These are phyloP conservation scores for Limonium bicolor DNA, from an alignment of 148 eudicot species.

Conservation along the genomic window DNA sequence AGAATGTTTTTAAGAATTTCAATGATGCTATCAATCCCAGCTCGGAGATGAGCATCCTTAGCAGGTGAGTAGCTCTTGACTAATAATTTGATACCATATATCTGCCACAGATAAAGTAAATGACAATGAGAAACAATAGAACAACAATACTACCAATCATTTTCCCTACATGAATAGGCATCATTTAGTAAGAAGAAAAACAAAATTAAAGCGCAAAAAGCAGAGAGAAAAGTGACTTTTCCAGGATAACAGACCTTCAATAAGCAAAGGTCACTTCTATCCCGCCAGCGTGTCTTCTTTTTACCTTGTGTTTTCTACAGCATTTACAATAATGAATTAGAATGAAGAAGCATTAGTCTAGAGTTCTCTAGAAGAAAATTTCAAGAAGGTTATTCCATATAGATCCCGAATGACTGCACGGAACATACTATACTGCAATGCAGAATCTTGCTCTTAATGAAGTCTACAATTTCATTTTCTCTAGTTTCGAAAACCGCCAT, in stretches of 20 bases:
- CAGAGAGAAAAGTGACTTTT: not conserved
- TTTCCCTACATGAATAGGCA: not conserved
- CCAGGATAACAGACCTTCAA: constrained; percentile 44
- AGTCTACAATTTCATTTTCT: constrained; percentile 69
- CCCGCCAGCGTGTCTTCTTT: constrained; percentile 63
- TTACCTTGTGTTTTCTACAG: constrained; percentile 48
- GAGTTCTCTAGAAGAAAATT: not conserved
- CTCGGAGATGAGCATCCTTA: constrained; percentile 92
- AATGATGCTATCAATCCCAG: constrained; percentile 65
- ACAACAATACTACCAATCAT: not conserved
- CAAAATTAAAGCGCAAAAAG: not conserved
- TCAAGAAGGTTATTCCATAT: too few species aligned
- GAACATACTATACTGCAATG: constrained; percentile 51
- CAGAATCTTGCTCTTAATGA: constrained; percentile 53
- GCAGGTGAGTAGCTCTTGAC: constrained; percentile 93
- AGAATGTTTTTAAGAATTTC: constrained; percentile 58
- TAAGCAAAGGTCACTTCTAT: constrained; percentile 69
- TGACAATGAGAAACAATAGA: not conserved
- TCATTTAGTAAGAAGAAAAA: not conserved
- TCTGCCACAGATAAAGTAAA: constrained; percentile 43
- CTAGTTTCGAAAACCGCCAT: constrained; percentile 96
- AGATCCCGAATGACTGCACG: too few species aligned
- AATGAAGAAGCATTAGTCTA: not conserved
- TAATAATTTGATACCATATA: constrained; percentile 74
- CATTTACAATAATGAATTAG: not conserved